These are phyloP conservation scores for Houttuynia cordata DNA, from an alignment of 164 flowering plant genomes.

Conservation along the genomic window DNA sequence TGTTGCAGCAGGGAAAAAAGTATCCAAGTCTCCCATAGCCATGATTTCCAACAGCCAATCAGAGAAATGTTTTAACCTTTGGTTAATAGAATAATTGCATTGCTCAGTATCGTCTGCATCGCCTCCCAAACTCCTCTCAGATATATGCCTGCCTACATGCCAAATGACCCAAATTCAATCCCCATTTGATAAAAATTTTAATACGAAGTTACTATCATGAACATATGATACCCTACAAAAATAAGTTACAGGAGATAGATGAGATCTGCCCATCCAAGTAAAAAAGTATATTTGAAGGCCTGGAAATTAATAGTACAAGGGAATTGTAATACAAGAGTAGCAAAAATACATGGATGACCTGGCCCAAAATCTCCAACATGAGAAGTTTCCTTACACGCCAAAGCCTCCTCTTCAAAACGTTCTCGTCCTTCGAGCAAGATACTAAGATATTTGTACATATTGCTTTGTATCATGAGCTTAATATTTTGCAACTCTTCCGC, in stretches of 20 bases:
- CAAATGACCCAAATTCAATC: conserved; percentile 1
- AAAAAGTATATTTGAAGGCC: not conserved
- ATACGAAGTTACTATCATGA: not conserved
- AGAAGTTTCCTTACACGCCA: conserved; percentile 5
- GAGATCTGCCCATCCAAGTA: not conserved
- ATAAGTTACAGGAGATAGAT: not conserved
- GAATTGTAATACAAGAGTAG: not conserved
- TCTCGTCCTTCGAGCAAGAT: conserved; percentile 23
- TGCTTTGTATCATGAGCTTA: conserved; percentile 25
- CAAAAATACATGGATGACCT: conserved; percentile 10
- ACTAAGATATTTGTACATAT: conserved; percentile 26
- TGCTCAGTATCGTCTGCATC: conserved; percentile 11
- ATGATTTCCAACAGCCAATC: conserved; percentile 26
- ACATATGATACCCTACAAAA: not conserved
- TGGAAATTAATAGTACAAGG: not conserved
- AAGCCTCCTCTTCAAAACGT: conserved; percentile 25
- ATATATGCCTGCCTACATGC: conserved; percentile 3
- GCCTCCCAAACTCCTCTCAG: conserved; percentile 15
- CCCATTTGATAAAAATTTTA: not conserved
- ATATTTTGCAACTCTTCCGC: conserved; percentile 16
- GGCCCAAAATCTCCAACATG: conserved; percentile 15
- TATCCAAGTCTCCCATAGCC: conserved; percentile 24
- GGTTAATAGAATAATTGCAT: conserved; percentile 23
- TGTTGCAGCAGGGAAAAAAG: conserved; percentile 30
- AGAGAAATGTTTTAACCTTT: conserved; percentile 25